phyloP scores from a whole-genome alignment of 306 rosid species.

The Vigna trinervia region DNA sequence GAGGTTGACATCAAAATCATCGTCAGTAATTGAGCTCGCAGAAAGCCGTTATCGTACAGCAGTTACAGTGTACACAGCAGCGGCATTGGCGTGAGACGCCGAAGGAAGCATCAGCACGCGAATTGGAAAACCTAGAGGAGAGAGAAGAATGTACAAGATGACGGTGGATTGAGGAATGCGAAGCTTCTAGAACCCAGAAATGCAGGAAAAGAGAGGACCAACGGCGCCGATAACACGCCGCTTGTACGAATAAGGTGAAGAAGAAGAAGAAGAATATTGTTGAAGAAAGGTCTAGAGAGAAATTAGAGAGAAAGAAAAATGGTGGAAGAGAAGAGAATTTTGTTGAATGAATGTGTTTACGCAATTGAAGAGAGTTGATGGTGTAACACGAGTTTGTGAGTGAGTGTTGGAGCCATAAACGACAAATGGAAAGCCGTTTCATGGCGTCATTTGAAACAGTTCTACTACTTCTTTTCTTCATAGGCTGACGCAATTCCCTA shows the following conservation, averaged over 20 bases:
- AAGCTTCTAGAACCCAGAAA: slow-evolving; percentile 67
- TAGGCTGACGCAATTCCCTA: background rate
- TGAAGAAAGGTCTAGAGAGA: background rate
- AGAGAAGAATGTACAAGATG: slow-evolving; percentile 19
- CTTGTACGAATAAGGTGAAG: background rate
- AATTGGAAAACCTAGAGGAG: slow-evolving; percentile 62
- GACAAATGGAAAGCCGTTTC: slow-evolving; percentile 47
- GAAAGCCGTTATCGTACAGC: slow-evolving; percentile 34
- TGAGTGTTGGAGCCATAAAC: background rate
- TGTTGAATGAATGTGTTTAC: background rate
- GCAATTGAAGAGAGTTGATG: background rate
- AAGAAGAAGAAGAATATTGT: background rate
- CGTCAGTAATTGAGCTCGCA: slow-evolving; percentile 47
- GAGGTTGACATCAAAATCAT: slow-evolving; percentile 66
- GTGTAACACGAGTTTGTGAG: background rate
- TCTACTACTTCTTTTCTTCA: background rate
- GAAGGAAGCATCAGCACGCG: slow-evolving; percentile 7
- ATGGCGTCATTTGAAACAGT: slow-evolving; percentile 12
- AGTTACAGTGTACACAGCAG: slow-evolving; percentile 17
- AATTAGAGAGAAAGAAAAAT: background rate
- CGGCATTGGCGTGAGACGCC: background rate
- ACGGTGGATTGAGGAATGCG: slow-evolving; percentile 22
- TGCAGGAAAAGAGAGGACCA: slow-evolving; percentile 45
- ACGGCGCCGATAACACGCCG: background rate
- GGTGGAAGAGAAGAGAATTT: background rate